Percentiles rank a stretch among this genome's conserved stretches.
Evolutionary conservation across 2,329 filamentous ascomycete genomes (phyloP).

Genomic region (Monosporascus sp.): DNA sequence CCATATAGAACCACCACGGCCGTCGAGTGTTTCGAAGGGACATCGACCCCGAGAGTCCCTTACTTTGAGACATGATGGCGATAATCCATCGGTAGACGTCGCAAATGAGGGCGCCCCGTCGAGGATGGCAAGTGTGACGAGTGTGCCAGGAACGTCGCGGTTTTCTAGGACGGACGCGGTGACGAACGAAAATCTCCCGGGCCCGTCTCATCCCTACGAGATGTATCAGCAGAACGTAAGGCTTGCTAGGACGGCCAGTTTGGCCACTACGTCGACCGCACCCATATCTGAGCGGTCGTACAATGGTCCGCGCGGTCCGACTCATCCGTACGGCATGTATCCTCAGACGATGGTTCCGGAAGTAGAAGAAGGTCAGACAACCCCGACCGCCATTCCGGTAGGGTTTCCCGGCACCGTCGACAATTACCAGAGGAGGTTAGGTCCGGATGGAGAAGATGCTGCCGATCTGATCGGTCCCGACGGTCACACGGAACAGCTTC

Average conservation of each 20-base stretch:
- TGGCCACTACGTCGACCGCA: constrained; percentile 67
- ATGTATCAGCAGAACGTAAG: constrained; percentile 73
- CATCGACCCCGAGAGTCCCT: constrained; percentile 44
- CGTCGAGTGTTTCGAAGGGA: constrained; percentile 55
- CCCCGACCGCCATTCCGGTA: constrained; percentile 52
- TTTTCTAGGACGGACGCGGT: constrained; percentile 49
- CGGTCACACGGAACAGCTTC: constrained; percentile 85
- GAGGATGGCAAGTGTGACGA: constrained; percentile 30
- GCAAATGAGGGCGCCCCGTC: constrained; percentile 14
- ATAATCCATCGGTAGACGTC: constrained; percentile 32
- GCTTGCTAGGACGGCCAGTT: constrained; percentile 49
- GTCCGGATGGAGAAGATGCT: constrained; percentile 79
- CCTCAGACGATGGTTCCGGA: constrained; percentile 67
- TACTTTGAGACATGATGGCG: constrained; percentile 49
- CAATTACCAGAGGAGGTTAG: constrained; percentile 67
- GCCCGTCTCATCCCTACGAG: constrained; percentile 78
- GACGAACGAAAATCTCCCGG: constrained; percentile 62
- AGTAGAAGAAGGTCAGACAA: constrained; percentile 37
- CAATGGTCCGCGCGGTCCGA: constrained; percentile 59
- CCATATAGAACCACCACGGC: constrained; percentile 28
- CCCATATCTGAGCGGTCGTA: constrained; percentile 55
- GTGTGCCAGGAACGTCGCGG: constrained; percentile 31
- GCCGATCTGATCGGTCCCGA: constrained; percentile 83
- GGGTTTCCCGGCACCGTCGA: constrained; percentile 68
- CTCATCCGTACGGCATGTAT: constrained; percentile 85